These are phyloP conservation scores for Dalbergia cultrata DNA, from an alignment of 306 rosid genomes.

Conservation along the genomic window DNA sequence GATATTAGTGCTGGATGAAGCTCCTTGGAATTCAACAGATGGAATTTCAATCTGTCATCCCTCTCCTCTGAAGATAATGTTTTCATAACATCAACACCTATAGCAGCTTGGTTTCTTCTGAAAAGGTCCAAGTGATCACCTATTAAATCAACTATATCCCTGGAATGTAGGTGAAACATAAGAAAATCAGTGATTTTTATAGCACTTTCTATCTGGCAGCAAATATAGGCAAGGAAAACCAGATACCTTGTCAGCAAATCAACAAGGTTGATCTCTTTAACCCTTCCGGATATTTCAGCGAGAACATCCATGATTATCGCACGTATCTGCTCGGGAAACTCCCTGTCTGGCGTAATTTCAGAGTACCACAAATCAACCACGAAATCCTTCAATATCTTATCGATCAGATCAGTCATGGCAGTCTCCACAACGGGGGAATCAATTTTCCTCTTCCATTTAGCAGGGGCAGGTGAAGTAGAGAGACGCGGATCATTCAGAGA, in stretches of 20 bases:
- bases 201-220: conserved; percentile 32
- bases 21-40: conserved; percentile 87
- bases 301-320: conserved; percentile 88
- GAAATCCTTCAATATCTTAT: conserved; percentile 88
- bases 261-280: conserved; percentile 84
- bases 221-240: conserved; percentile 38
- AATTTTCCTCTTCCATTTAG: conserved; percentile 86
- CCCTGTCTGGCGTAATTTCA: conserved; percentile 85
- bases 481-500: conserved; percentile 80
- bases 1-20: conserved; percentile 96
- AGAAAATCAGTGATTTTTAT: conserved; percentile 22
- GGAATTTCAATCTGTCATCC: conserved; percentile 90
- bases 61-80: conserved; percentile 94
- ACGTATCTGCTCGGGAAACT: conserved; percentile 82
- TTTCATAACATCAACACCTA: conserved; percentile 92
- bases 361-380: conserved; percentile 91
- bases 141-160: conserved; percentile 87
- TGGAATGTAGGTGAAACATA: conserved; percentile 57
- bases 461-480: conserved; percentile 56
- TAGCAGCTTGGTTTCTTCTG: conserved; percentile 92
- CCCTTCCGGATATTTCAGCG: conserved; percentile 82
- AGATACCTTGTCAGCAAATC: conserved; percentile 89
- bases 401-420: conserved; percentile 77
- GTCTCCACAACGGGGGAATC: conserved; percentile 85
- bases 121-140: conserved; percentile 93